Evolutionary conservation across 495 filamentous ascomycete genomes (phyloP).

Genomic region (Penicillium riverlandense): DNA sequence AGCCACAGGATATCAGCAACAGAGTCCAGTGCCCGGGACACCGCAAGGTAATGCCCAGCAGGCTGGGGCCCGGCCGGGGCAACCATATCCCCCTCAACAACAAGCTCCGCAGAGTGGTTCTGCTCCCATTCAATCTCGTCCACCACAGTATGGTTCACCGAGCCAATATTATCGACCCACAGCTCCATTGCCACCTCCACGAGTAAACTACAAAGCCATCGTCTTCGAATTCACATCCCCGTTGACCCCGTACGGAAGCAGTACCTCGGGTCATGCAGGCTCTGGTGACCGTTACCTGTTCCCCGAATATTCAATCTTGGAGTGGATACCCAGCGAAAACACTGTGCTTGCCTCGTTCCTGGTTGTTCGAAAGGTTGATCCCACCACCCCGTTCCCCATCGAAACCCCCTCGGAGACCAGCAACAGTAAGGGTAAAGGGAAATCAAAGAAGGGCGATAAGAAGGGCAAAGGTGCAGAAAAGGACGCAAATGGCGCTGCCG

Average conservation of each 20-base stretch:
- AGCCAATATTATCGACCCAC: constrained; percentile 29
- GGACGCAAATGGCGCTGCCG: constrained; percentile 3
- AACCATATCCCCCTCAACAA: constrained; percentile 22
- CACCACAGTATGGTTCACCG: constrained; percentile 27
- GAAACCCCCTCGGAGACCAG: constrained; percentile 22
- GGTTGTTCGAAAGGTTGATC: constrained; percentile 41
- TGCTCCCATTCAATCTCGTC: constrained; percentile 32
- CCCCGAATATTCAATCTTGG: constrained; percentile 78
- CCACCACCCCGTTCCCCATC: constrained; percentile 33
- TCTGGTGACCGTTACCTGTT: constrained; percentile 84
- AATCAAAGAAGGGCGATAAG: constrained; percentile 32
- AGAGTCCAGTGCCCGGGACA: constrained; percentile 14
- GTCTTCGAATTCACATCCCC: constrained; percentile 73
- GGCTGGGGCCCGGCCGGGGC: constrained; percentile 19
- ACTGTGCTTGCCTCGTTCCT: constrained; percentile 47
- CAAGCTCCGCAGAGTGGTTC: constrained; percentile 27
- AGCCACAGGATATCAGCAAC: constrained; percentile 10
- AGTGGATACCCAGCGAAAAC: constrained; percentile 48
- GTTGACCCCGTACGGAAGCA: constrained; percentile 40
- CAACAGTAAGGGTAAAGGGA: constrained; percentile 21
- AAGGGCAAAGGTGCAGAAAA: constrained; percentile 11
- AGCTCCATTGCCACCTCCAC: constrained; percentile 22
- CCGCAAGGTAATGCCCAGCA: constrained; percentile 11
- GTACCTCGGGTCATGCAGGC: constrained; percentile 53
- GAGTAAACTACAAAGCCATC: constrained; percentile 59